Conservation (phyloP, 2,329 filamentous ascomycete genomes). For the Didymellaceae sp. region DNA sequence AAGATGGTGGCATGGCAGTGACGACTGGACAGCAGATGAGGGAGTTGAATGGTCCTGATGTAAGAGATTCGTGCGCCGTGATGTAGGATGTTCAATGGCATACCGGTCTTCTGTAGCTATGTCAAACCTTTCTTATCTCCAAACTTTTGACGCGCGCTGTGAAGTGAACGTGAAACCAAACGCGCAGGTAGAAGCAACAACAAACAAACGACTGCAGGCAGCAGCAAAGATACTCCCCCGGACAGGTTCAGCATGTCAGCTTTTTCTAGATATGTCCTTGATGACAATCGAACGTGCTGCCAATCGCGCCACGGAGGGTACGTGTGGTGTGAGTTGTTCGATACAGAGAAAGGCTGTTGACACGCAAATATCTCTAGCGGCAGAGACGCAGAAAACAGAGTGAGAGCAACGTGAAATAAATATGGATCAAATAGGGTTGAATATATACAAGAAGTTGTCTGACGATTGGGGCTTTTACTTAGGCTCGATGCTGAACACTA, state of each 20-base stretch:
- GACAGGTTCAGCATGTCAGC: background rate
- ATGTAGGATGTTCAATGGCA: too few relatives aligned
- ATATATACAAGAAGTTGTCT: slow-evolving; percentile 16
- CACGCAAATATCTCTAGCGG: too few relatives aligned
- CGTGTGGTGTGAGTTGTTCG: too few relatives aligned
- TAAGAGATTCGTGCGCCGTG: slow-evolving; percentile 31
- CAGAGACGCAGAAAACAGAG: background rate
- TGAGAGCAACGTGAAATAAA: background rate
- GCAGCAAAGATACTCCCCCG: background rate
- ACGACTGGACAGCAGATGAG: background rate
- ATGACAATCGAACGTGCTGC: slow-evolving; percentile 1
- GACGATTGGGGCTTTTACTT: slow-evolving; percentile 6
- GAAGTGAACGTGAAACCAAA: too few relatives aligned
- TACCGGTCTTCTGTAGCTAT: too few relatives aligned
- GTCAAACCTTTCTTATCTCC: too few relatives aligned
- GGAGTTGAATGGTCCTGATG: slow-evolving; percentile 19
- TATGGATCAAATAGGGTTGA: slow-evolving; percentile 2
- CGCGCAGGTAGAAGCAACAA: too few relatives aligned
- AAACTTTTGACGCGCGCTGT: too few relatives aligned
- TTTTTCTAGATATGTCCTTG: background rate
- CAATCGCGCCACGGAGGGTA: background rate
- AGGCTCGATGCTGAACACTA: slow-evolving; percentile 5
- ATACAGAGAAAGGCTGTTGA: too few relatives aligned
- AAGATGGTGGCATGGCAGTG: background rate
- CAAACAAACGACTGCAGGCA: background rate